Conservation (phyloP, 2,329 filamentous ascomycete species). For the Septoria linicola region DNA sequence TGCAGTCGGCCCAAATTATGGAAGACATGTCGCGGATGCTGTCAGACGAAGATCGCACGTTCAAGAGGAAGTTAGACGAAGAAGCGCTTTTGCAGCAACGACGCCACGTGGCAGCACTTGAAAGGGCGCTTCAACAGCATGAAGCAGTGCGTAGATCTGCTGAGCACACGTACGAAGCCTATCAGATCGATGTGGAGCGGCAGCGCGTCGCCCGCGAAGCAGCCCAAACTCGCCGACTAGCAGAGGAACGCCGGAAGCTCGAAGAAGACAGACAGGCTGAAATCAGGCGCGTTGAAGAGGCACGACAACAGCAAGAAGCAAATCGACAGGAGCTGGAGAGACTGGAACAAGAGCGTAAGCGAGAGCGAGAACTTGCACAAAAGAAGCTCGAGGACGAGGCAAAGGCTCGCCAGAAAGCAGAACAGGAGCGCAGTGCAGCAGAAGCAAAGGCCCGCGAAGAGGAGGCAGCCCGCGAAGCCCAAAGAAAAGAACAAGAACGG, state of each 20-base stretch:
- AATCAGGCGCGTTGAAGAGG: conserved; percentile 7
- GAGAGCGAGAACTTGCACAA: conserved; percentile 1
- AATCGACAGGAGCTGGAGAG: conserved; percentile 14
- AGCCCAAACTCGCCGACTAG: conserved; percentile 15
- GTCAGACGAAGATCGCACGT: conserved; percentile 21
- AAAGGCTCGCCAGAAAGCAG: conserved; percentile 7
- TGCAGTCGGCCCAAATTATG: conserved; percentile 11
- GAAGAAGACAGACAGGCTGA: conserved; percentile 14
- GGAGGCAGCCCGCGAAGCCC: conserved; percentile 14
- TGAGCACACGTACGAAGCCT: conserved; percentile 18
- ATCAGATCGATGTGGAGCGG: conserved; percentile 21
- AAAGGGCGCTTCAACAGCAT: conserved; percentile 23
- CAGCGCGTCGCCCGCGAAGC: conserved; percentile 18
- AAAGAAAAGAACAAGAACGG: conserved; percentile 9
- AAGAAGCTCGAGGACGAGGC: conserved; percentile 12
- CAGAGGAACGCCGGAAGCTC: conserved; percentile 20
- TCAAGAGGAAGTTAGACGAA: conserved; percentile 24
- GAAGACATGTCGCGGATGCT: conserved; percentile 23
- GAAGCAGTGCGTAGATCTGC: conserved; percentile 22
- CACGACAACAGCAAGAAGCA: conserved; percentile 16
- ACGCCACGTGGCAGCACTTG: conserved; percentile 25
- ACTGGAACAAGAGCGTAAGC: conserved; percentile 11
- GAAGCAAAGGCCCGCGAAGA: conserved; percentile 11
- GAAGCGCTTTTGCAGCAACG: conserved; percentile 20
- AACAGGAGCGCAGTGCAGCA: not conserved